Base-by-base conservation (phyloP, 768 basidiomycete genomes). In the Cyclocybe aegerita region DNA sequence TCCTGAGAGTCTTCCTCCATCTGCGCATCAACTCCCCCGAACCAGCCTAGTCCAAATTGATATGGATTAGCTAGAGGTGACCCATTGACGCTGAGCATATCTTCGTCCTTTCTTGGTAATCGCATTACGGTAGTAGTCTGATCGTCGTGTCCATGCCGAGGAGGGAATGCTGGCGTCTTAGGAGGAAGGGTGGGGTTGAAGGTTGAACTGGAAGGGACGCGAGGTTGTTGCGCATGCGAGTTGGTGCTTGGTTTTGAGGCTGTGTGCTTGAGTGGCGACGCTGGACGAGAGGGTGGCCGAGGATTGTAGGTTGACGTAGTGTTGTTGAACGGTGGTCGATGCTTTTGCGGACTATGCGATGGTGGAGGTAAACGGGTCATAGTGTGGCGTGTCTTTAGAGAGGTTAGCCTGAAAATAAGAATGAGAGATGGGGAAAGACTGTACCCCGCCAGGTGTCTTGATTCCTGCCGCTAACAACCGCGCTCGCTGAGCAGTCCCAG, bases 1-100 rank as follows among this genome's bases (percentile, higher is more conserved):
- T 60, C 57, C 14, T 52, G 57, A 31, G 65, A 63, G 9, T 62
- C 65, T 10, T 60, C 62, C 4, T 71, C 69, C 34, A 64, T 65
- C 34, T 71, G 66, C 23, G 61, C 64, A 52, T 73, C 71, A 32
- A 70, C 59, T 2, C 73, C 70, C 54, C 74, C 73, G 57, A 85
- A 77, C 83, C 83, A 82, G 35, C 77, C 72, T 39, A 83, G 62
- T 14, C 83, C 85, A 57, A 85, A 80, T 52, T 83, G 75, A 60
- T 85, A 87, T 1, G 90, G 89, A 62, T 91, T 91, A 12, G 84
- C 81, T 12, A 93, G 75, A 0, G 91, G 91, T 0, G 88, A 90
- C 4, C 91, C 91, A 53, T 93, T 93, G 14, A 87, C 67, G 59
- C 89, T 89, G 43, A 92, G 74, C 80, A 92, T 81, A 60, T 75